phyloP scores from a whole-genome alignment of 2,329 filamentous ascomycete species.

The Alternaria gansuensis region DNA sequence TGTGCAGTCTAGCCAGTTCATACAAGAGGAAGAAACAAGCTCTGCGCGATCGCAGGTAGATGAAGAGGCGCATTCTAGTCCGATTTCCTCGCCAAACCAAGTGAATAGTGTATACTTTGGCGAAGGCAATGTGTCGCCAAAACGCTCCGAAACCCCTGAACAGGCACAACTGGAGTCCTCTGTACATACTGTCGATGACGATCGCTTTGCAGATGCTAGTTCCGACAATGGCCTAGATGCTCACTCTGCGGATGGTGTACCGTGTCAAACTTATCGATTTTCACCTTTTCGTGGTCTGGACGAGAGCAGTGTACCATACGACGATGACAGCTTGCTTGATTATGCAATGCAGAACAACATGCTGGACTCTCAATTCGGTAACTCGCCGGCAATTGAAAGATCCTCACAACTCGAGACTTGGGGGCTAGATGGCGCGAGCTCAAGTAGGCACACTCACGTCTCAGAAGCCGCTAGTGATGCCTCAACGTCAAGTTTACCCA shows the following conservation, averaged over 20 bases:
- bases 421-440: slow-evolving; percentile 21
- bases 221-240: slow-evolving; percentile 47
- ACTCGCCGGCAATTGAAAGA: slow-evolving; percentile 17
- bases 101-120: slow-evolving; percentile 9
- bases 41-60: slow-evolving; percentile 4
- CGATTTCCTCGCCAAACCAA: slow-evolving; percentile 10
- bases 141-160: slow-evolving; percentile 16
- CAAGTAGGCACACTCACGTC: slow-evolving; percentile 22
- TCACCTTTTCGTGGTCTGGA: slow-evolving; percentile 28
- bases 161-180: slow-evolving; percentile 35
- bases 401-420: slow-evolving; percentile 15
- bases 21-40: slow-evolving; percentile 9
- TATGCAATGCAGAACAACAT: slow-evolving; percentile 48
- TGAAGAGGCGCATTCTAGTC: slow-evolving; percentile 3
- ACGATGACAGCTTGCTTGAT: slow-evolving; percentile 48
- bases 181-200: slow-evolving; percentile 49
- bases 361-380: slow-evolving; percentile 38
- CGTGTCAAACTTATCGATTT: slow-evolving; percentile 21
- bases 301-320: slow-evolving; percentile 46
- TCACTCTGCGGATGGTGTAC: slow-evolving; percentile 19
- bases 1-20: not conserved
- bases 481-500: slow-evolving; percentile 33
- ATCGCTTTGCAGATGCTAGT: slow-evolving; percentile 55
- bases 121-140: slow-evolving; percentile 7
- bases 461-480: slow-evolving; percentile 29